These are phyloP conservation scores for Globisporangium uncinulatum DNA, from an alignment of 352 stramenopile species.

Conservation along the genomic window DNA sequence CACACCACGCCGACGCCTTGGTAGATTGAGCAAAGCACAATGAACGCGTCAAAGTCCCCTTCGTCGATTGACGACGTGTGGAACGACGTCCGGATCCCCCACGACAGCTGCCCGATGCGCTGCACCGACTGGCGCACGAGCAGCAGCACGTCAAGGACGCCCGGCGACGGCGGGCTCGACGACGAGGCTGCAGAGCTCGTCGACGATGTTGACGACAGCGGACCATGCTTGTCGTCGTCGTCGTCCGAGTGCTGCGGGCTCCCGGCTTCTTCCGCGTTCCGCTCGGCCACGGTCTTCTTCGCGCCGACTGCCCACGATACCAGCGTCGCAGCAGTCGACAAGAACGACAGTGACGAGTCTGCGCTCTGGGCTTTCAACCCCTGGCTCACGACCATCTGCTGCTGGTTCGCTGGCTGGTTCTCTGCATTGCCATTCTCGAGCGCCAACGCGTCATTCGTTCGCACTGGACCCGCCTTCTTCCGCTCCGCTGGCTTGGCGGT, in stretches of 20 bases:
- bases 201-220: constrained; percentile 47
- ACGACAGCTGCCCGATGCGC: constrained; percentile 76
- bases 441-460: constrained; percentile 15
- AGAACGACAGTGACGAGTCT: constrained; percentile 19
- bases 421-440: constrained; percentile 32
- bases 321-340: constrained; percentile 37
- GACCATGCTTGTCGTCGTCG: constrained; percentile 36
- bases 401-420: constrained; percentile 25
- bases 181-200: constrained; percentile 45
- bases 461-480: constrained; percentile 10
- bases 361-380: constrained; percentile 8
- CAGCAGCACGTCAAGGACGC: constrained; percentile 70
- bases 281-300: constrained; percentile 30
- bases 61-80: constrained; percentile 82
- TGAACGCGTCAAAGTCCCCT: constrained; percentile 78
- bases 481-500: neutral
- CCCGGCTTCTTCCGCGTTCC: constrained; percentile 13
- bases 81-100: constrained; percentile 77
- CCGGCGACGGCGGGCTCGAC: constrained; percentile 43
- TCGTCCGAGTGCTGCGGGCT: constrained; percentile 78
- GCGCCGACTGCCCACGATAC: constrained; percentile 60
- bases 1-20: constrained; percentile 53
- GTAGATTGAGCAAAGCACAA: constrained; percentile 85
- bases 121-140: constrained; percentile 84
- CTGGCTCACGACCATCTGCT: constrained; percentile 37